Evolutionary conservation across 2,329 filamentous ascomycete species (phyloP).

Genomic region (Fusarium oligoseptatum): DNA sequence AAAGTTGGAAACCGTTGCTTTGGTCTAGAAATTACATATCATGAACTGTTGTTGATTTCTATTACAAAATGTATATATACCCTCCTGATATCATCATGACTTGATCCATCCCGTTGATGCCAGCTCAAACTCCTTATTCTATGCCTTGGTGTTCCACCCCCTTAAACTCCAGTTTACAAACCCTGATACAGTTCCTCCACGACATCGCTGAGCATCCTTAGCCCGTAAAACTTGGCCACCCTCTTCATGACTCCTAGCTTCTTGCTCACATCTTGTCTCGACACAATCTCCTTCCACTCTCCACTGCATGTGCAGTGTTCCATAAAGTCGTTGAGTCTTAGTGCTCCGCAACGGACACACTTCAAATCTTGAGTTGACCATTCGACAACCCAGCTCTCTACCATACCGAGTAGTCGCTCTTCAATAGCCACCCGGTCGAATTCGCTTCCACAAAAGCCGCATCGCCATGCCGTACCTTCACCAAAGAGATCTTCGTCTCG

Average conservation of each 20-base stretch:
- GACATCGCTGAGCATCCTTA: constrained; percentile 84
- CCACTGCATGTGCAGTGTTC: constrained; percentile 96
- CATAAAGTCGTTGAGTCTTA: constrained; percentile 93
- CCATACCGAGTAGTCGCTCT: constrained; percentile 81
- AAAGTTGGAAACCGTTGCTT: constrained; percentile 11
- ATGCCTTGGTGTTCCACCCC: constrained; percentile 15
- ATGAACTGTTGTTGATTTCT: constrained; percentile 2
- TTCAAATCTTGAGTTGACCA: constrained; percentile 94
- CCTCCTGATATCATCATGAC: constrained; percentile 4
- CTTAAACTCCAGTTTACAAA: constrained; percentile 52
- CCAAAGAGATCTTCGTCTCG: constrained; percentile 83
- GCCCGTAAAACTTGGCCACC: constrained; percentile 82
- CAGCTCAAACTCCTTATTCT: constrained; percentile 36
- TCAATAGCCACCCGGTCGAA: constrained; percentile 87
- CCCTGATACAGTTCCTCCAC: constrained; percentile 72
- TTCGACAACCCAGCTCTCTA: constrained; percentile 80
- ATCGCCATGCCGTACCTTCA: constrained; percentile 74
- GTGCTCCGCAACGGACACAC: constrained; percentile 77
- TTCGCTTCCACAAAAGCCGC: constrained; percentile 79
- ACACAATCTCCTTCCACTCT: constrained; percentile 81
- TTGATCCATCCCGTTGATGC: constrained; percentile 8
- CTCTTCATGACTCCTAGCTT: constrained; percentile 77
- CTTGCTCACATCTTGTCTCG: constrained; percentile 73
- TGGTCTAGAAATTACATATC: constrained; percentile 15
- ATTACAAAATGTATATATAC: constrained; percentile 12